A percentile compares a stretch with the other conserved stretches of the same genome.
These are phyloP conservation scores for Hygrophorus pudorinus DNA, from an alignment of 768 basidiomycete genomes.

Conservation along the genomic window DNA sequence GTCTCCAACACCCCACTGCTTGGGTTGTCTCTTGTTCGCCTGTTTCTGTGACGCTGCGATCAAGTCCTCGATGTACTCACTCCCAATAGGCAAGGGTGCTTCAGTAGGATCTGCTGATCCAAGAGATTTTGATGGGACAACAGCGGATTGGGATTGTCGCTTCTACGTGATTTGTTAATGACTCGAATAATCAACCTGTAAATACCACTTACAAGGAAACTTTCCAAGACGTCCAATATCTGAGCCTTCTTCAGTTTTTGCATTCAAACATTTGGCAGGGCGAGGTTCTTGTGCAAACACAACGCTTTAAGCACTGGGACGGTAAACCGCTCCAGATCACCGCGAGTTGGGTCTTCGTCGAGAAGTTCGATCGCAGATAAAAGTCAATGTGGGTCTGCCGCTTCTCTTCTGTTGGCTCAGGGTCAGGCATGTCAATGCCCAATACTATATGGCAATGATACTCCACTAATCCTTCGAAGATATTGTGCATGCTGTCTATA, in stretches of 20 bases:
- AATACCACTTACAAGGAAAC: too few relatives aligned
- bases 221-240: too few relatives aligned
- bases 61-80: too few relatives aligned
- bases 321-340: neutral
- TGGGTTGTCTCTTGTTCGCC: too few relatives aligned
- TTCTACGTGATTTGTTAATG: too few relatives aligned
- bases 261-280: neutral
- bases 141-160: too few relatives aligned
- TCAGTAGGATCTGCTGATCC: too few relatives aligned
- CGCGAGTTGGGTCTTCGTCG: neutral
- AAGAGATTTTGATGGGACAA: too few relatives aligned
- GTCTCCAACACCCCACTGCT: too few relatives aligned
- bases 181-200: too few relatives aligned
- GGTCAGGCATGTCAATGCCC: neutral
- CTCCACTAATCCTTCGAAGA: conserved; percentile 23
- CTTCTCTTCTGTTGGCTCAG: neutral
- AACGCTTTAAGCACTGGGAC: neutral
- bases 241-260: neutral
- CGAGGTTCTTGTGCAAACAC: neutral
- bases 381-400: neutral
- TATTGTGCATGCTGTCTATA: conserved; percentile 32
- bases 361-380: neutral
- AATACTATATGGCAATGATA: conserved; percentile 18
- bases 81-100: too few relatives aligned
- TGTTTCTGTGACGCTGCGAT: too few relatives aligned